Evolutionary conservation across 2,329 filamentous ascomycete genomes (phyloP).

Genomic region (Tolypocladium sp.): DNA sequence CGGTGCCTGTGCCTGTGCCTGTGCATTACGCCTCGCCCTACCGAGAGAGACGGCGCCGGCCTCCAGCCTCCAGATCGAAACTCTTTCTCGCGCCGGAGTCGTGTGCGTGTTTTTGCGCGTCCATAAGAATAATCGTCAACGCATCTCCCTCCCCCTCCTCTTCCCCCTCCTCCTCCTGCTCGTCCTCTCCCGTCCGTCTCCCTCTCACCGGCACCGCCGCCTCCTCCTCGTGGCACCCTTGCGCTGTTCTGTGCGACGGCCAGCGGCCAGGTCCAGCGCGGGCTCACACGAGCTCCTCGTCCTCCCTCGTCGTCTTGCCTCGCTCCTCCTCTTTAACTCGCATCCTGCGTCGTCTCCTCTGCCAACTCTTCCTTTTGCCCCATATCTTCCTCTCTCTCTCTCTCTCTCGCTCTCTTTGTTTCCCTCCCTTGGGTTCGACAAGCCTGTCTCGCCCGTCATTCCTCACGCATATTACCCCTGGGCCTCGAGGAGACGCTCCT

Average conservation of each 20-base stretch:
- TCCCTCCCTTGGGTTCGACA: constrained; percentile 6
- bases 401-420: constrained; percentile 2
- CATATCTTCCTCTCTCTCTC: background rate
- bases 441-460: constrained; percentile 27
- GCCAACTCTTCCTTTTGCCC: background rate
- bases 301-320: background rate
- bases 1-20: background rate
- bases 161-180: background rate
- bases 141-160: background rate
- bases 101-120: background rate
- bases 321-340: background rate
- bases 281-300: background rate
- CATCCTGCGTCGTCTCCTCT: background rate
- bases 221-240: constrained; percentile 10
- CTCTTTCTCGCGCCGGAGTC: background rate
- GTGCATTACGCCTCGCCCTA: background rate
- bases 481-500: constrained; percentile 11
- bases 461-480: constrained; percentile 20
- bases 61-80: background rate
- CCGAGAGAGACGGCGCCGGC: background rate
- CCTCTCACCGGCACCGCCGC: background rate
- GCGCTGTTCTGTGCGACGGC: constrained; percentile 6
- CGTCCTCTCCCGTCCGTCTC: background rate
- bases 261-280: background rate
- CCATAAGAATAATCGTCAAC: background rate